Base-by-base conservation (phyloP, 108 stramenopile genomes). In the Nitzschia inconspicua region DNA sequence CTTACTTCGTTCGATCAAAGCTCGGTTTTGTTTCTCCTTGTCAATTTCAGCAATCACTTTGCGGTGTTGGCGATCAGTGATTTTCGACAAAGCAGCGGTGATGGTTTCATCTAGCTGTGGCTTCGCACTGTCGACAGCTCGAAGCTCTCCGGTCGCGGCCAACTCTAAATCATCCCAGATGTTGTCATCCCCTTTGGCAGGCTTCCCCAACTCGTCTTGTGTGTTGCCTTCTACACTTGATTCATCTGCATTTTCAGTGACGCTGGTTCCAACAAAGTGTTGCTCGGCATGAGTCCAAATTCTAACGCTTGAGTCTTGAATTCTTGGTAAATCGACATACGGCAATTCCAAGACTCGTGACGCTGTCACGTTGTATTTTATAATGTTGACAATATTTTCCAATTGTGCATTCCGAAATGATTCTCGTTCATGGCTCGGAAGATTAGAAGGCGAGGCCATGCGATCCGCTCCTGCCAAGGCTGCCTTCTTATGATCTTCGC, bases 381-480 rank as follows among this genome's bases (percentile, higher is more conserved):
- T 56, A 10, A 83, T 68, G 44, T 80, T 47, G 30, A 73, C 78
- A 35, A 81, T 71, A 6, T 65, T 63, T n/a, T 73, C 65, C 32
- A 76, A 28, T 27, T 57, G 64, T 0, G 66, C 75, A 24, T 71
- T 46, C 10, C 63, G 63, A 40, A 56, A 23, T 18, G 44, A 39
- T 7, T 69, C 60, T 51, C 70, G 60, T 11, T 62, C 43, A 26
- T 50, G 51, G 14, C 44, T 57, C 14, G 60, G 43, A 27, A 70
- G 18, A 35, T 65, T 43, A 24, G 63, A 47, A 10, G 77, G 62
- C 5, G 60, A 53, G 30, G 56, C 72, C 83, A 93, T 87, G n/a
- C 86, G 83, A 58, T 82, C 84, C 23, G 88, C 79, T 40, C 86
- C 85, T 31, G 62, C 78, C 42, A 88, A 53, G n/a, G 91, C 91